Base-by-base conservation (phyloP, 306 rosid species). In the Adenanthera pavonina region DNA sequence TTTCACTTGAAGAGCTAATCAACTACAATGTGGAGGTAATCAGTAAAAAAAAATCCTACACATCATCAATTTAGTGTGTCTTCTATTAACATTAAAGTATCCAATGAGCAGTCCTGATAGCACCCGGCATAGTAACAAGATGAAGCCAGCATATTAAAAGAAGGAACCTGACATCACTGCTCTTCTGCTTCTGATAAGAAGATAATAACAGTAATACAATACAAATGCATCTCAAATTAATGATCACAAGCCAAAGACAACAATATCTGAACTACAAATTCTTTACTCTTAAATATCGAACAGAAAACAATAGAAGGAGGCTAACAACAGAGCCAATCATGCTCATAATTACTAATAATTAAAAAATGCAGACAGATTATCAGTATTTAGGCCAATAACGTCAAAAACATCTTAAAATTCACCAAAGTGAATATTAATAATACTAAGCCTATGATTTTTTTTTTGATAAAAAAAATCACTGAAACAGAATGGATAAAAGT, bases 11-110 rank as follows among this genome's bases (percentile, higher is more conserved):
- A 8, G 13, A 44, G 59, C 61, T 47, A 44, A 69, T 61, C 15
- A 69, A 34, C 79, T 73, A 81, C 69, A 65, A 47, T 40, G 72
- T 69, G 46, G 44, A 83, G 44, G 83, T 82, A n/a, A 64, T 60
- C 14, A 15, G 48, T 15, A 80, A 20, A 40, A 20, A 40, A 76
- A 65, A 74, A 44, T 48, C 69, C 68, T 48, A 60, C 72, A 43
- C 47, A 76, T 57, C 10, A 64, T 41, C 61, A 72, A 48, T 44
- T 67, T 47, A 53, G 10, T 44, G 12, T 73, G 8, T 79, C 75
- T 72, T 53, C 36, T 33, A 41, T 15, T 30, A 44, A 43, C 7
- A 8, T 6, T 8, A 56, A 70, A 44, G 20, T 46, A 85, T 74
- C 78, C 61, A 33, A 12, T 75, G 25, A 70, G 19, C n/a, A 81